Evolutionary conservation across 192 early-diverging fungal species (phyloP).

Genomic region (Umbelopsis vinacea): DNA sequence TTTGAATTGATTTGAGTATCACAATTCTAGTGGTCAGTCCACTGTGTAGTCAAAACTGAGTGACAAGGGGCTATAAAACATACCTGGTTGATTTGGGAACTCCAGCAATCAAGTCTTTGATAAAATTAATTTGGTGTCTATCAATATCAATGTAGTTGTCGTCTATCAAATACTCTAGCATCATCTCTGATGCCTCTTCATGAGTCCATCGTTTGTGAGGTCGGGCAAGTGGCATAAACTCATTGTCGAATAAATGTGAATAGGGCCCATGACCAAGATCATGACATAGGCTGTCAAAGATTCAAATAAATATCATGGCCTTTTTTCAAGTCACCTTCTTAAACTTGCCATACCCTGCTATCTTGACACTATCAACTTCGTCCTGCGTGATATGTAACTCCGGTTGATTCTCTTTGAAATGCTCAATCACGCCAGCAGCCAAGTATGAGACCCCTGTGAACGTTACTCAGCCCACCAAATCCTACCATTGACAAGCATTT

Average conservation of each 20-base stretch:
- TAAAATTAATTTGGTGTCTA: slow-evolving; percentile 61
- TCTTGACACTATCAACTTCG: slow-evolving; percentile 84
- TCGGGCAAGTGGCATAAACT: slow-evolving; percentile 72
- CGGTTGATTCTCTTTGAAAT: slow-evolving; percentile 74
- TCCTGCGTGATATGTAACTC: slow-evolving; percentile 75
- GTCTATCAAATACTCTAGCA: slow-evolving; percentile 82
- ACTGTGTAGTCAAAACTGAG: background rate
- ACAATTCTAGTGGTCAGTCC: background rate
- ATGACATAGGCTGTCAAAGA: slow-evolving; percentile 72
- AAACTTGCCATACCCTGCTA: slow-evolving; percentile 66
- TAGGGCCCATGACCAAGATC: slow-evolving; percentile 97
- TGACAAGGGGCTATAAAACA: background rate
- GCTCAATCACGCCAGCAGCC: slow-evolving; percentile 73
- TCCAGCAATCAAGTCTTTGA: slow-evolving; percentile 76
- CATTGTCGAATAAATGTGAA: slow-evolving; percentile 93
- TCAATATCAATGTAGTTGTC: slow-evolving; percentile 74
- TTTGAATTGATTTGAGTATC: background rate
- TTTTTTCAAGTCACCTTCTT: background rate
- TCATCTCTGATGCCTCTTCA: slow-evolving; percentile 81
- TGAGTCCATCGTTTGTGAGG: slow-evolving; percentile 68
- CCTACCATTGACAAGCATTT: background rate
- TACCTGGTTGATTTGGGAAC: slow-evolving; percentile 50
- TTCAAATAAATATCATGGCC: background rate
- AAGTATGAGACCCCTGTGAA: slow-evolving; percentile 79
- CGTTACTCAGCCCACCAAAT: background rate